These are phyloP conservation scores for Fusarium brachygibbosum DNA, from an alignment of 2,329 filamentous ascomycete species.

Conservation along the genomic window DNA sequence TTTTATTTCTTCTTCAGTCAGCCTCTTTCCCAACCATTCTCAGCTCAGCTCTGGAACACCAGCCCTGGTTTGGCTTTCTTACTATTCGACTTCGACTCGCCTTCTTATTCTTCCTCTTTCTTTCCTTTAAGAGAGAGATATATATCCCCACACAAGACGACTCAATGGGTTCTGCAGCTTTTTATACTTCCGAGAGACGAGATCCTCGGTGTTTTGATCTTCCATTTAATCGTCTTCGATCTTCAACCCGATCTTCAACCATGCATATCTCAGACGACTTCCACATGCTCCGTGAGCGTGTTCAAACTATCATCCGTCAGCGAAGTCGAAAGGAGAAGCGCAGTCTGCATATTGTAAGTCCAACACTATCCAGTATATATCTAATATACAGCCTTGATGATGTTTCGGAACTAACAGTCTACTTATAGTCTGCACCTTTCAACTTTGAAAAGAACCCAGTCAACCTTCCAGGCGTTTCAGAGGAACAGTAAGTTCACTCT, in stretches of 20 bases:
- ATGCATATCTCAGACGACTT: constrained; percentile 59
- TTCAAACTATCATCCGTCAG: constrained; percentile 59
- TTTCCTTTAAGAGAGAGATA: constrained; percentile 14
- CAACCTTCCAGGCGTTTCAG: constrained; percentile 66
- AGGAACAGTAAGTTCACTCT: constrained; percentile 68
- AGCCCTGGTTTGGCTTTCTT: constrained; percentile 11
- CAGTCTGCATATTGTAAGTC: constrained; percentile 62
- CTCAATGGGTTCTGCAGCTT: constrained; percentile 31
- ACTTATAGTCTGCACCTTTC: constrained; percentile 69
- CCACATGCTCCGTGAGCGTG: constrained; percentile 59
- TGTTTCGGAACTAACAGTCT: constrained; percentile 42
- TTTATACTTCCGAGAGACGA: constrained; percentile 33
- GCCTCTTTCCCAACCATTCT: constrained; percentile 26
- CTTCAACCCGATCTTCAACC: constrained; percentile 34
- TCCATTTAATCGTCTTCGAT: constrained; percentile 35
- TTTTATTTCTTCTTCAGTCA: constrained; percentile 2
- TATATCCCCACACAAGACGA: not conserved
- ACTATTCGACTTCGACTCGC: not conserved
- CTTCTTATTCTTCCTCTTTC: constrained; percentile 16
- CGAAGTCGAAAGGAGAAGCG: constrained; percentile 59
- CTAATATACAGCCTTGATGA: too few relatives aligned
- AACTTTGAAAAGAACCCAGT: constrained; percentile 69
- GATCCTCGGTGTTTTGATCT: constrained; percentile 35
- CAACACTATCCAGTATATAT: not conserved
- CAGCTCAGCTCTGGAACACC: constrained; percentile 6